Percentiles rank a stretch among this genome's conserved stretches.
phyloP scores from a whole-genome alignment of 441 rosid species.

The Aleurites moluccanus region DNA sequence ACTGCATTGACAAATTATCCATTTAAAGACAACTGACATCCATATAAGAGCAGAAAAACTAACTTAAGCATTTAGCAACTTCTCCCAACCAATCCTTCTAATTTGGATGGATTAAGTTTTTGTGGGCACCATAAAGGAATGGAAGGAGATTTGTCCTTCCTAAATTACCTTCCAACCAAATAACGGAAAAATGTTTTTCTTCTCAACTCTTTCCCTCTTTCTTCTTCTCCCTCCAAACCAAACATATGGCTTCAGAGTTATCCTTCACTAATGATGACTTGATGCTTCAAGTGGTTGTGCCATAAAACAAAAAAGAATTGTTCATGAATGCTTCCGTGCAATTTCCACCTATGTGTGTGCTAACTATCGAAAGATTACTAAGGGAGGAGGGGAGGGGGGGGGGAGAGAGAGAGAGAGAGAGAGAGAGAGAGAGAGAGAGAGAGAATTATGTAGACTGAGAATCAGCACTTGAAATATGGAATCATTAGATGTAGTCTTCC shows the following conservation, averaged over 20 bases:
- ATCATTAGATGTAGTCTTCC: no score
- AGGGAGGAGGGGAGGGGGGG: no score
- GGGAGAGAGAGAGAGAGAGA: neutral
- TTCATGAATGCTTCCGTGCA: neutral
- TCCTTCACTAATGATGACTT: slow-evolving; percentile 5
- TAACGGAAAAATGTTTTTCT: no score
- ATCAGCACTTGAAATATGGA: neutral
- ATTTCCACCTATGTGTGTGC: neutral
- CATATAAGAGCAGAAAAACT: neutral
- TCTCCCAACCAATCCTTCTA: neutral
- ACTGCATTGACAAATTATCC: neutral
- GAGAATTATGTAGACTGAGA: neutral
- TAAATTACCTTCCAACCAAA: no score
- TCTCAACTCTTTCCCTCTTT: no score
- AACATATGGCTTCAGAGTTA: neutral
- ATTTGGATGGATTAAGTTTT: neutral
- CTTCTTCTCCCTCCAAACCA: neutral
- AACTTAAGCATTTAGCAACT: neutral
- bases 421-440: neutral
- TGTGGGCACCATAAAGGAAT: no score
- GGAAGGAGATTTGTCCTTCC: no score
- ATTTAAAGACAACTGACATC: neutral
- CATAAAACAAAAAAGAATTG: neutral
- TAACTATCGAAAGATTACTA: neutral
- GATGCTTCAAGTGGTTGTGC: neutral